Evolutionary conservation across 345 rosid genomes (phyloP), one percentile per base, ranked within the genome.

Genomic region (Euphorbia lathyris): DNA sequence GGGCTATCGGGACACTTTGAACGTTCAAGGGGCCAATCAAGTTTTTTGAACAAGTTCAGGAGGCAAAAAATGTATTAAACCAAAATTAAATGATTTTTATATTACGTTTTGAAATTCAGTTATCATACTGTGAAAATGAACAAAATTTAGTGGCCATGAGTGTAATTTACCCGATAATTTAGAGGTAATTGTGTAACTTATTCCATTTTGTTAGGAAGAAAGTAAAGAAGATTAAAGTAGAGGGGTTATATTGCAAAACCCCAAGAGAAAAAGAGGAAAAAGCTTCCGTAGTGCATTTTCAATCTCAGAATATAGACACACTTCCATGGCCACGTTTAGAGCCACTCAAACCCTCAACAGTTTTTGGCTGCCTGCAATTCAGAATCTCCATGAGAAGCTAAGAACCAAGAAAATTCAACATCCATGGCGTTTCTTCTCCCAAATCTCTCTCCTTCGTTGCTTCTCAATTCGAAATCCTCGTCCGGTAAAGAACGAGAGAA

Each of bases 391-490:
- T 76, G 86, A 68, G 69, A 75, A 78, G 61, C 77, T 63, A 29
- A 55, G 5, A 55, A 71, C 27, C 17, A 14, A n/a, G n/a, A n/a
- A 16, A 26, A 30, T 10, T 17, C 26, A 36, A 22, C 34, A 63
- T 23, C 0, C 23, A 90, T 93, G 97, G 91, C 96, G 78, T 89
- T 90, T 84, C 88, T 88, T 67, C 83, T 89, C 10, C 82, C 96
- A 6, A 89, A 90, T 67, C 85, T 90, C 58, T 90, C 93, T 51
- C 85, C 86, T 62, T 72, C 83, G 14, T 76, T 83, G 29, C 89
- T 90, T 29, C 80, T 81, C 61, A 88, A 58, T 69, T 52, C 86
- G 57, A 84, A 76, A 74, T 77, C 84, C 73, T 71, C 82, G 32
- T 20, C 81, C 61, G 23, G 55, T 9, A 74, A 34, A 43, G 73